Evolutionary conservation across 2,329 filamentous ascomycete genomes (phyloP), one percentile per base, ranked within the genome.

Genomic region (Fusarium abutilonis): DNA sequence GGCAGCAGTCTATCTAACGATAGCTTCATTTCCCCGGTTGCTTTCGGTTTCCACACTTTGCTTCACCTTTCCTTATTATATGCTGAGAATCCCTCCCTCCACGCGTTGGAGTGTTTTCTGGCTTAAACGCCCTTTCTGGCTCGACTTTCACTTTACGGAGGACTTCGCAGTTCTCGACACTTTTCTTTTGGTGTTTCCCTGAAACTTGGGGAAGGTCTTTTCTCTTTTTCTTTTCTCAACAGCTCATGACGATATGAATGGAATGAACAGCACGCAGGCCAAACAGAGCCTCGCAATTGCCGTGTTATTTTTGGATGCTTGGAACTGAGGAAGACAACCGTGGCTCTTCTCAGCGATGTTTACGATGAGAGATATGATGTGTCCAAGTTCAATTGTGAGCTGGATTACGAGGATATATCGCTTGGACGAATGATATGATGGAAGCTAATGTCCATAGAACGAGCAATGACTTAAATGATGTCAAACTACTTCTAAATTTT

Each of bases 231-330:
- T 29, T 29, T 10, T 29, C 28, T 60, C 49, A 58, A 56, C 59
- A 61, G 52, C 52, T 71, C 58, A 71, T 67, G 69, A 70, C 60
- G 69, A 71, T 69, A 71, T 56, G 69, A 26, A 71, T 63, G 68
- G 63, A 71, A 71, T 49, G 68, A 71, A 66, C 56, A 67, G 62
- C 59, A 47, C 59, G 47, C 35, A 47, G 66, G 68, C 65, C 52
- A 68, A 68, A 70, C 69, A 71, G 68, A 50, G 68, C 68, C 67
- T 52, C 46, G 48, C 31, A 32, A 52, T 59, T 63, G 52, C 58
- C 56, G 58, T 70, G 68, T 65, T 67, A 64, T 52, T 56, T 49
- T 56, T 62, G 47, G 48, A 52, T 50, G 42, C 39, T 67, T 62
- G 60, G 50, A 54, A 51, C 19, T 47, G 44, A 50, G 49, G 32